Conservation (phyloP, 2,329 filamentous ascomycete genomes). For the Phoma sp. region DNA sequence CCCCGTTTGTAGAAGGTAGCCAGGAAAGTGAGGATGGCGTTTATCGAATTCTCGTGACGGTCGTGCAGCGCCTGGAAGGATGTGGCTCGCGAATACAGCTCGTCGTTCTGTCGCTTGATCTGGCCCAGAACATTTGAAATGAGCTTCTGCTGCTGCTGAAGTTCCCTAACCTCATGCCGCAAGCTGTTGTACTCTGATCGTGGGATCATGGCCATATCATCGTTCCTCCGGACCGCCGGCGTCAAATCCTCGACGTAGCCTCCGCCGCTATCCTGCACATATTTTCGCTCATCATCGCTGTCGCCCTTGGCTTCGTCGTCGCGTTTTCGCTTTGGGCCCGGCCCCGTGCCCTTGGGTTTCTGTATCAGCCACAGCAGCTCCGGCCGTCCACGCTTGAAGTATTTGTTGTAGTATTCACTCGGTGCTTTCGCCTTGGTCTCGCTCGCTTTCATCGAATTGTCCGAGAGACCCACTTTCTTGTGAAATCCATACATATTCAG, state of each 20-base stretch:
- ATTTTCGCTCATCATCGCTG: conserved; percentile 68
- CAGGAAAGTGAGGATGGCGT: conserved; percentile 95
- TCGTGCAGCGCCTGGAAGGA: conserved; percentile 91
- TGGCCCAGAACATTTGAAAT: conserved; percentile 84
- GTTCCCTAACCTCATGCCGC: conserved; percentile 77
- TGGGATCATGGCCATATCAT: conserved; percentile 60
- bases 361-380: conserved; percentile 96
- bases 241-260: conserved; percentile 51
- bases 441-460: conserved; percentile 97
- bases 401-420: conserved; percentile 97
- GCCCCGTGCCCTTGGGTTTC: conserved; percentile 79
- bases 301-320: conserved; percentile 70
- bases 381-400: conserved; percentile 90
- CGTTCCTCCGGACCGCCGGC: conserved; percentile 43
- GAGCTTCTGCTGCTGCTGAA: conserved; percentile 84
- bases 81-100: conserved; percentile 84
- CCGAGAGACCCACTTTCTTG: conserved; percentile 72
- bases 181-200: conserved; percentile 79
- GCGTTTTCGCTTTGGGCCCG: conserved; percentile 55
- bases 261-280: conserved; percentile 51
- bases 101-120: conserved; percentile 83
- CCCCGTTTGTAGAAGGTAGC: conserved; percentile 96
- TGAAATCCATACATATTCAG: conserved; percentile 65
- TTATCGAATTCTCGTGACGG: conserved; percentile 98
- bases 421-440: conserved; percentile 97